Evolutionary conservation across 495 filamentous ascomycete genomes (phyloP).

Genomic region (Penicillium bialowiezense): DNA sequence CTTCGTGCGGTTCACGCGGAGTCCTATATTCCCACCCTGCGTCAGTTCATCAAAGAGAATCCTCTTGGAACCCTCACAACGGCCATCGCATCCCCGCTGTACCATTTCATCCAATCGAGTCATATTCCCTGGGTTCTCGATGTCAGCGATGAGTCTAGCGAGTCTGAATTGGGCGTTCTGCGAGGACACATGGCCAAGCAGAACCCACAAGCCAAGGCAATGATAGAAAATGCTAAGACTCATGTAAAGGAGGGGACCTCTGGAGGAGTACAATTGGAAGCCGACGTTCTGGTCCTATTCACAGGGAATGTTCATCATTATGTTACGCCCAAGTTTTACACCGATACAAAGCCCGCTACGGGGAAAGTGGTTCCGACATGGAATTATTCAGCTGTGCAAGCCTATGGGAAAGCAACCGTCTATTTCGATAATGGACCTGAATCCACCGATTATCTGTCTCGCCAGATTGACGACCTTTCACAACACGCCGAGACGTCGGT

Average conservation of each 20-base stretch:
- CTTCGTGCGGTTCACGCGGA: neutral
- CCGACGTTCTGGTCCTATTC: neutral
- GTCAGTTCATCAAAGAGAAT: neutral
- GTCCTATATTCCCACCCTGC: neutral
- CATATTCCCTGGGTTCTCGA: neutral
- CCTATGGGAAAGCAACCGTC: slow-evolving; percentile 32
- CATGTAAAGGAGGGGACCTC: neutral
- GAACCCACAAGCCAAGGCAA: neutral
- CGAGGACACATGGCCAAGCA: neutral
- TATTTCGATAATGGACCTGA: neutral
- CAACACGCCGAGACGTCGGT: neutral
- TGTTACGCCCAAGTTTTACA: slow-evolving; percentile 56
- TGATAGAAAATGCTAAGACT: neutral
- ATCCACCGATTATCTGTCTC: neutral
- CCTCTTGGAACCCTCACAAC: neutral
- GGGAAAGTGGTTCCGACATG: slow-evolving; percentile 58
- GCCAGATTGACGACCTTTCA: neutral
- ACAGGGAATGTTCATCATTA: slow-evolving; percentile 38
- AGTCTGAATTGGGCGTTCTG: neutral
- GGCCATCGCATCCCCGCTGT: neutral
- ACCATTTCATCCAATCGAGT: neutral
- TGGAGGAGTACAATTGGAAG: neutral
- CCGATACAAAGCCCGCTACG: slow-evolving; percentile 50
- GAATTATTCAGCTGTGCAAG: no score
- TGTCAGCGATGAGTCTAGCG: neutral